These are phyloP conservation scores for Erucastrum elatum DNA, from an alignment of 345 rosid genomes.

Conservation along the genomic window DNA sequence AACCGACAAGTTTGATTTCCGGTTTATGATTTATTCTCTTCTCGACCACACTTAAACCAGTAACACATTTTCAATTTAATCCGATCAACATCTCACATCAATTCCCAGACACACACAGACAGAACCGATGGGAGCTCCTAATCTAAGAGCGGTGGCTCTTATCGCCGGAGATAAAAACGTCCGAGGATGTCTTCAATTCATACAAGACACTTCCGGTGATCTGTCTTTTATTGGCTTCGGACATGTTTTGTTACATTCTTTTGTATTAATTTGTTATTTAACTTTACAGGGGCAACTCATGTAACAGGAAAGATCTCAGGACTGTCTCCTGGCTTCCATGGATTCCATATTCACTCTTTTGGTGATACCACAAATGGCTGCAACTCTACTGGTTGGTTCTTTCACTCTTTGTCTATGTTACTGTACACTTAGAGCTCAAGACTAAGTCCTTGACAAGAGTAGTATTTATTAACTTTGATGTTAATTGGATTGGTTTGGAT, in stretches of 20 bases:
- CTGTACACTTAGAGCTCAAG: neutral
- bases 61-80: slow-evolving; percentile 13
- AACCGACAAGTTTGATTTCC: neutral
- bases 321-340: slow-evolving; percentile 78
- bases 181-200: slow-evolving; percentile 68
- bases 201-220: slow-evolving; percentile 62
- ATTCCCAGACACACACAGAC: slow-evolving; percentile 5
- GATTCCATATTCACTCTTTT: slow-evolving; percentile 88
- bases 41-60: neutral
- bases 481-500: slow-evolving; percentile 5
- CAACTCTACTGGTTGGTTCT: slow-evolving; percentile 76
- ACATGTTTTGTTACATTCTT: neutral
- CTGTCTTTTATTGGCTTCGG: slow-evolving; percentile 9
- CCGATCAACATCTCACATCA: slow-evolving; percentile 7
- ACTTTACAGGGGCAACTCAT: slow-evolving; percentile 63
- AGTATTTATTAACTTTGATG: no score
- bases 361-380: slow-evolving; percentile 97
- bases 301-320: slow-evolving; percentile 77
- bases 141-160: slow-evolving; percentile 76
- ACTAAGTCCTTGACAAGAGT: no score
- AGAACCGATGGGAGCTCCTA: slow-evolving; percentile 42
- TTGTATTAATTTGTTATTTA: neutral
- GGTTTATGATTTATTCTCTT: neutral
- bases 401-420: neutral
- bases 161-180: slow-evolving; percentile 63